phyloP scores from a whole-genome alignment of 768 basidiomycete species.

The Phanerodontia chrysosporium region DNA sequence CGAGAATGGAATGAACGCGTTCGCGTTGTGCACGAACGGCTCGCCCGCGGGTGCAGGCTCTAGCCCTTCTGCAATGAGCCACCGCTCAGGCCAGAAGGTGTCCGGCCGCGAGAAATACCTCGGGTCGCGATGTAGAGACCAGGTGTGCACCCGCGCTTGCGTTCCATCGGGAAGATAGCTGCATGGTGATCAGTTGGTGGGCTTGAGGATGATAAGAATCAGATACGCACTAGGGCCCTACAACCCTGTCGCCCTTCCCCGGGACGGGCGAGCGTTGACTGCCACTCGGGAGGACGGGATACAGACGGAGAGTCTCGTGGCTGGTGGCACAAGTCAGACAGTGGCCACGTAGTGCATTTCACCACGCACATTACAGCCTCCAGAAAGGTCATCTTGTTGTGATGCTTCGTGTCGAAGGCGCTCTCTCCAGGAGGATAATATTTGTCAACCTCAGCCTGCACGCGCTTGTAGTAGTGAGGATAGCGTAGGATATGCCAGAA shows the following conservation, averaged over 20 bases:
- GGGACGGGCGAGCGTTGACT: conserved; percentile 14
- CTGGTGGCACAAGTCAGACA: not conserved
- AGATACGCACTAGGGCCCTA: conserved; percentile 5
- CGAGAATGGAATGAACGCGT: conserved; percentile 12
- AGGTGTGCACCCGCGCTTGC: conserved; percentile 10
- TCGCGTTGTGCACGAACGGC: conserved; percentile 1
- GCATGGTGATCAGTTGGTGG: not conserved
- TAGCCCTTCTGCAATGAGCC: conserved; percentile 14
- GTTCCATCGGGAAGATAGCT: conserved; percentile 20
- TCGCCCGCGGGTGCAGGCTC: not conserved
- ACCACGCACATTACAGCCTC: conserved; percentile 18
- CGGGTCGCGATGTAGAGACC: conserved; percentile 19
- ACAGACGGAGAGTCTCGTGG: conserved; percentile 21
- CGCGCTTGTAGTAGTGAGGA: conserved; percentile 1
- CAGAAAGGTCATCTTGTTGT: conserved; percentile 10
- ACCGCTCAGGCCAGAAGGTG: conserved; percentile 21
- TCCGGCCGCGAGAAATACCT: conserved; percentile 21
- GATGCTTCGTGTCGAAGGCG: conserved; percentile 6
- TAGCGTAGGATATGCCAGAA: conserved; percentile 8
- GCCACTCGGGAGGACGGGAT: conserved; percentile 18
- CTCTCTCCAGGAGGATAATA: conserved; percentile 8
- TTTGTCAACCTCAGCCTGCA: conserved; percentile 10
- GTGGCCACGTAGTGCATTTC: too few relatives aligned
- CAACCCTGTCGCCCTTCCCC: conserved; percentile 12
- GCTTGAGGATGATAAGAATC: not conserved